Conservation (phyloP, 2,329 filamentous ascomycete genomes). For the Aspergillus pseudoterreus region DNA sequence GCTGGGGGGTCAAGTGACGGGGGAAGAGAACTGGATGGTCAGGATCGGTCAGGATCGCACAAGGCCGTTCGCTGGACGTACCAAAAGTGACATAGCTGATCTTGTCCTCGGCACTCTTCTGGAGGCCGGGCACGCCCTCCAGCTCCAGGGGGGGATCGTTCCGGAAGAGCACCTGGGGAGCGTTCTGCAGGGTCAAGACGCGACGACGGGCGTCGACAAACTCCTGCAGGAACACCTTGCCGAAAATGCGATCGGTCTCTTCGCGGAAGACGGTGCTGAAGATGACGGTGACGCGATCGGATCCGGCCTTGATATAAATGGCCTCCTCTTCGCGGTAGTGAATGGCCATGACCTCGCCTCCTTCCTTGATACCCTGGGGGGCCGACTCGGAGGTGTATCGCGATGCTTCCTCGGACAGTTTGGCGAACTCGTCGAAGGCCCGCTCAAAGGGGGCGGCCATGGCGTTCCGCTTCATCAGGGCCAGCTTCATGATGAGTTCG, state of each 20-base stretch:
- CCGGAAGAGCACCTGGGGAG: conserved; percentile 92
- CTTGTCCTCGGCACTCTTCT: conserved; percentile 71
- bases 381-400: conserved; percentile 93
- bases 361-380: conserved; percentile 83
- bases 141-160: conserved; percentile 92
- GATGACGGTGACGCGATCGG: conserved; percentile 96
- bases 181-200: conserved; percentile 81
- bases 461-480: conserved; percentile 92
- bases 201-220: conserved; percentile 94
- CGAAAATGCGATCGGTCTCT: conserved; percentile 95
- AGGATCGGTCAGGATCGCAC: conserved; percentile 12
- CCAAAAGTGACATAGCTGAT: conserved; percentile 98
- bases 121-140: conserved; percentile 79
- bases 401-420: conserved; percentile 79
- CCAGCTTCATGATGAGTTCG: conserved; percentile 80
- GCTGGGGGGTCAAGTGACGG: conserved; percentile 83
- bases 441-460: conserved; percentile 99
- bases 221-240: conserved; percentile 97
- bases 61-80: conserved; percentile 41
- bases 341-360: conserved; percentile 89
- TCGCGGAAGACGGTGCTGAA: conserved; percentile 98
- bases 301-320: conserved; percentile 96
- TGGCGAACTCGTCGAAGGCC: conserved; percentile 89
- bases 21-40: conserved; percentile 76
- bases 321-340: conserved; percentile 99